Conservation (phyloP, 257 asterid genomes). For the Cynanchum wilfordii region DNA sequence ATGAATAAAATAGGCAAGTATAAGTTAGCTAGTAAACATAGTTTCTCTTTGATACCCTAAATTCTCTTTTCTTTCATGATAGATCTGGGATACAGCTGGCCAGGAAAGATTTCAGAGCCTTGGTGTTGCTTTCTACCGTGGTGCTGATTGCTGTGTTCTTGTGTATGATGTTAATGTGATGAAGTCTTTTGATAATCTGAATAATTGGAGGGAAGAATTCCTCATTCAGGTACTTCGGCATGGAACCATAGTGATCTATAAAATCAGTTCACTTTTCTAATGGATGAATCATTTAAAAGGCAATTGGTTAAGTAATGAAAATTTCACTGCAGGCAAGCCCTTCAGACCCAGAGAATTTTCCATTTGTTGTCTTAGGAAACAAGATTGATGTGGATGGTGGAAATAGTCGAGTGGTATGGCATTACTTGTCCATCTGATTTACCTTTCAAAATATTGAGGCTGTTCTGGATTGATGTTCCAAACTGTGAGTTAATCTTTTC, state of each 20-base stretch:
- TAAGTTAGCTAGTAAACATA: not conserved
- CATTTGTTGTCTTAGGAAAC: slow-evolving; percentile 97
- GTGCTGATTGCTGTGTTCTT: slow-evolving; percentile 99
- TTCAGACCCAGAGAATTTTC: slow-evolving; percentile 93
- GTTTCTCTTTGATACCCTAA: not conserved
- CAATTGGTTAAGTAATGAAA: not conserved
- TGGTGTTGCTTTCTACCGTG: slow-evolving; percentile 99
- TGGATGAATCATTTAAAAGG: not conserved
- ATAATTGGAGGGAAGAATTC: slow-evolving; percentile 97
- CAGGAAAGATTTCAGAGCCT: slow-evolving; percentile 99
- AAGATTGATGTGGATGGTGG: slow-evolving; percentile 96
- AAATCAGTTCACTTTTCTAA: not conserved
- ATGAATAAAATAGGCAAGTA: not conserved
- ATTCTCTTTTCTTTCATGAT: slow-evolving; percentile 14
- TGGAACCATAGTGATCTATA: not conserved
- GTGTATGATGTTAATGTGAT: slow-evolving; percentile 86
- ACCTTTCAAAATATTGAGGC: not conserved
- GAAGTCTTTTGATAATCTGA: slow-evolving; percentile 92
- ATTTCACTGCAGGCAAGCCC: slow-evolving; percentile 84
- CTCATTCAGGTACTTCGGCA: slow-evolving; percentile 66
- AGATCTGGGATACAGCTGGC: slow-evolving; percentile 99
- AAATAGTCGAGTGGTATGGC: slow-evolving; percentile 83
- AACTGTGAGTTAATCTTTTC: not conserved
- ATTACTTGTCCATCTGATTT: slow-evolving; percentile 1
- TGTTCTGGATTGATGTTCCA: not conserved